phyloP scores from a whole-genome alignment of 2,329 filamentous ascomycete species.

The Nothophoma quercina region DNA sequence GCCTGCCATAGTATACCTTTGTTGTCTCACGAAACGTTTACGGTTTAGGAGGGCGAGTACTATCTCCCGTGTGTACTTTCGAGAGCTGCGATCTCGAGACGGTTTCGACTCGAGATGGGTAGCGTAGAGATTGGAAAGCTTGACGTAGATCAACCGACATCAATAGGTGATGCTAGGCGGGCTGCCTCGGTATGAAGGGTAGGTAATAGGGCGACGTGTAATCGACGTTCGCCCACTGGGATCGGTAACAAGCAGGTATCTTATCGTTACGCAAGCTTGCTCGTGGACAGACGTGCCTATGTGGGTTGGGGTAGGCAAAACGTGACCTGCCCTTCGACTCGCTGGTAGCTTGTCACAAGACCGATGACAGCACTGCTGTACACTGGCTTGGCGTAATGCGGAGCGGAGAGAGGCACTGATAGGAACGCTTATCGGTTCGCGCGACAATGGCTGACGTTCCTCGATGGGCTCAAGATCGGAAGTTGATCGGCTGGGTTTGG shows the following conservation, averaged over 20 bases:
- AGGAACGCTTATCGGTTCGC: slow-evolving; percentile 6
- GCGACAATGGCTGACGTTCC: slow-evolving; percentile 3
- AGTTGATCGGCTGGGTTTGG: neutral
- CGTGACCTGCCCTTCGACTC: slow-evolving; percentile 36
- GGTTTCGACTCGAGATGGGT: slow-evolving; percentile 63
- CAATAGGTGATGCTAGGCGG: slow-evolving; percentile 50
- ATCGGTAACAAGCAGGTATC: slow-evolving; percentile 25
- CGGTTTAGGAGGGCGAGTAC: slow-evolving; percentile 56
- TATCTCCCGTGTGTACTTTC: slow-evolving; percentile 63
- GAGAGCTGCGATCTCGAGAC: slow-evolving; percentile 65
- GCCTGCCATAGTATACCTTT: slow-evolving; percentile 52
- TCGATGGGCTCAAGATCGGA: slow-evolving; percentile 4
- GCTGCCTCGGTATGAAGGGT: slow-evolving; percentile 29
- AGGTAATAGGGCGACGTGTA: slow-evolving; percentile 22
- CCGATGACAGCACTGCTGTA: slow-evolving; percentile 42
- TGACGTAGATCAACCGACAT: slow-evolving; percentile 67
- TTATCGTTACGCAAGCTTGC: slow-evolving; percentile 33
- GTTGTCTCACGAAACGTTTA: slow-evolving; percentile 29
- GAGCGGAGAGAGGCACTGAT: slow-evolving; percentile 21
- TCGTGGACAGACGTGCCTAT: slow-evolving; percentile 27
- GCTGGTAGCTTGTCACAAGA: slow-evolving; percentile 42
- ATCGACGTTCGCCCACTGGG: slow-evolving; percentile 26
- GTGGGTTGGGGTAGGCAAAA: slow-evolving; percentile 33
- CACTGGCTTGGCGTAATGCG: slow-evolving; percentile 40
- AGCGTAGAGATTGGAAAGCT: slow-evolving; percentile 62